These are phyloP conservation scores for Coniferiporia sulphurascens DNA, from an alignment of 1,284 basidiomycete species.

Conservation along the genomic window DNA sequence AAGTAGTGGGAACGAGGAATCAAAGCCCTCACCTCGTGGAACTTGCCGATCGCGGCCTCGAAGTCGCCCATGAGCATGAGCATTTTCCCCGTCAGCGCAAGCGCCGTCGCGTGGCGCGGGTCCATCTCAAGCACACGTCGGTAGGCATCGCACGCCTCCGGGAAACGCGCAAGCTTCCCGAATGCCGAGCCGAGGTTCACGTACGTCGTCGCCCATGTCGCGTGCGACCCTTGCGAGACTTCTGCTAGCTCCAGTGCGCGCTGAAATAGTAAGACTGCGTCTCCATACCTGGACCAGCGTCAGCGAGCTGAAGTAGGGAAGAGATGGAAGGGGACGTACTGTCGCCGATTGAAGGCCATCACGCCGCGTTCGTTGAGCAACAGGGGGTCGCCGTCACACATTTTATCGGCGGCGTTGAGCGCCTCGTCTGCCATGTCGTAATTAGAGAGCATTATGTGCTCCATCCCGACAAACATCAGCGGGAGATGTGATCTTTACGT, in stretches of 20 bases:
- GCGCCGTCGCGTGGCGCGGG: conserved; percentile 70
- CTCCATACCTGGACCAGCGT: conserved; percentile 46
- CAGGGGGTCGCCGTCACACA: conserved; percentile 86
- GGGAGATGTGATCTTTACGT: conserved; percentile 80
- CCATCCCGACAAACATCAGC: conserved; percentile 96
- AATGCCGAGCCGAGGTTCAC: conserved; percentile 87
- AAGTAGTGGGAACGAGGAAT: neutral
- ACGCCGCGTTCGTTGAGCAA: conserved; percentile 92
- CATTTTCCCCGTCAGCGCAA: conserved; percentile 82
- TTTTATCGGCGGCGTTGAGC: conserved; percentile 70
- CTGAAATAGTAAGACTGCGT: conserved; percentile 68
- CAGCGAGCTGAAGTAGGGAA: conserved; percentile 14
- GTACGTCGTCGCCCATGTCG: conserved; percentile 83
- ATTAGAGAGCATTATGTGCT: conserved; percentile 90
- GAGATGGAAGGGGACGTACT: conserved; percentile 50
- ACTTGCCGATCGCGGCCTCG: conserved; percentile 78
- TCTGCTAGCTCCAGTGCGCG: conserved; percentile 70
- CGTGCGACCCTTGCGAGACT: conserved; percentile 79
- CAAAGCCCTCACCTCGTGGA: conserved; percentile 69
- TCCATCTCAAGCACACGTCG: conserved; percentile 76
- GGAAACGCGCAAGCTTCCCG: conserved; percentile 69
- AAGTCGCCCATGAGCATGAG: conserved; percentile 69
- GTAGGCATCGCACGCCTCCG: conserved; percentile 70
- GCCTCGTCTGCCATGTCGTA: conserved; percentile 82
- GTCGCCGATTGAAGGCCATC: conserved; percentile 81